Percentiles rank a stretch among this genome's conserved stretches.
phyloP scores from a whole-genome alignment of 352 stramenopile genomes.

The Vaucheria bursata region DNA sequence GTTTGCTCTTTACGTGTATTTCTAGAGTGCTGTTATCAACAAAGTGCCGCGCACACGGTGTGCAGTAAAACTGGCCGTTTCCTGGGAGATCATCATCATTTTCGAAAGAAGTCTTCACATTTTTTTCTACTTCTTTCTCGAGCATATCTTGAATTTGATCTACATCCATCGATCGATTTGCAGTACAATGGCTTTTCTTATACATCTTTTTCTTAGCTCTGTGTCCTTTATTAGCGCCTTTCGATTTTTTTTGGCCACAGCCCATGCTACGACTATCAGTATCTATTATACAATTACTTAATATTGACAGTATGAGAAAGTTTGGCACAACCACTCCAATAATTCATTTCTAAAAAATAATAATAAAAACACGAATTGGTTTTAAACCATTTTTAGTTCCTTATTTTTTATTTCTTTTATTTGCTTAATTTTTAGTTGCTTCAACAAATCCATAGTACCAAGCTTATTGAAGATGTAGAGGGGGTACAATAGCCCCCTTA shows the following conservation, averaged over 20 bases:
- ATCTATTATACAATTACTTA: no score
- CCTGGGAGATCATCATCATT: conserved; percentile 51
- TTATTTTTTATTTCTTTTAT: no score
- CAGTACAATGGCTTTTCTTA: conserved; percentile 34
- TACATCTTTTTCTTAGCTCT: conserved; percentile 46
- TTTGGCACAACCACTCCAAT: no score
- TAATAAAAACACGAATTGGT: no score
- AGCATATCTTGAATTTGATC: conserved; percentile 46
- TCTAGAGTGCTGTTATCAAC: conserved; percentile 17
- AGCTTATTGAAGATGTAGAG: no score
- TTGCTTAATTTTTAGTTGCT: no score
- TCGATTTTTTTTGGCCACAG: conserved; percentile 37
- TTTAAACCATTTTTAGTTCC: no score
- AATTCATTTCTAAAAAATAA: no score
- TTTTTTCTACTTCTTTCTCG: conserved; percentile 20
- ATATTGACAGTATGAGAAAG: no score
- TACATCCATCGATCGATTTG: conserved; percentile 31
- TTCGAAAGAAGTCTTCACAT: conserved; percentile 12
- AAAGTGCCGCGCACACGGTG: conserved; percentile 48
- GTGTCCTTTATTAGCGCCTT: conserved; percentile 27
- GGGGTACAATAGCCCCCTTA: no score
- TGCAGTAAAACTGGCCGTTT: conserved; percentile 51
- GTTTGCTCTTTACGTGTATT: conserved; percentile 33
- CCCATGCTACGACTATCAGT: no score
- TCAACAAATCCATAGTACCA: no score